Percentiles rank a stretch among this genome's conserved stretches.
phyloP scores from a whole-genome alignment of 2,329 filamentous ascomycete genomes.

The Curvularia sp. region DNA sequence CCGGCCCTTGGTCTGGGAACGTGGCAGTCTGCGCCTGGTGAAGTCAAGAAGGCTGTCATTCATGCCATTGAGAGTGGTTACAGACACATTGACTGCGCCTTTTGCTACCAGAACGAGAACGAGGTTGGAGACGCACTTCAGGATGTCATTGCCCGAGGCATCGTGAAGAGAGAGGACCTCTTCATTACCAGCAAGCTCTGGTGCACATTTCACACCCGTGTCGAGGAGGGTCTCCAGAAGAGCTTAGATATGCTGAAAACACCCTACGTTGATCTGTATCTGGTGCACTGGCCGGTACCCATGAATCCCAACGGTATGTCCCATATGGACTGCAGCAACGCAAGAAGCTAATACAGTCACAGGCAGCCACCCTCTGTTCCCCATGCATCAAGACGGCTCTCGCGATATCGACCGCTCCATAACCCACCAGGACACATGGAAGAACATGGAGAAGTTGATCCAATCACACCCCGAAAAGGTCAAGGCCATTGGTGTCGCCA shows the following conservation, averaged over 20 bases:
- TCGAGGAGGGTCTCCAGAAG: conserved; percentile 73
- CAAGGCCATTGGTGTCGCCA: conserved; percentile 60
- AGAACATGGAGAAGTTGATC: conserved; percentile 71
- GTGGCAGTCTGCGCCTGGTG: conserved; percentile 53
- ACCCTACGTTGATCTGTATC: conserved; percentile 81
- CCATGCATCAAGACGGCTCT: conserved; percentile 74
- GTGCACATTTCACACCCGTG: conserved; percentile 77
- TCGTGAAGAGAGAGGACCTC: conserved; percentile 76
- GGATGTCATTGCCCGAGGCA: conserved; percentile 72
- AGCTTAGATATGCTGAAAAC: conserved; percentile 76
- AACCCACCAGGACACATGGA: conserved; percentile 79
- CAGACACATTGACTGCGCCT: conserved; percentile 71
- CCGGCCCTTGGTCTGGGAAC: conserved; percentile 51
- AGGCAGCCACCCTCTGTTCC: conserved; percentile 76
- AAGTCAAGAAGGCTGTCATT: conserved; percentile 58
- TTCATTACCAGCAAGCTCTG: conserved; percentile 89
- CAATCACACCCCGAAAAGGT: conserved; percentile 55
- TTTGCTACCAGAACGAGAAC: conserved; percentile 81
- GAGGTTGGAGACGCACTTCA: conserved; percentile 81
- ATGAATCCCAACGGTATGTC: conserved; percentile 75
- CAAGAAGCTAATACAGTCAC: conserved; percentile 3
- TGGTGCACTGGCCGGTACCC: conserved; percentile 84
- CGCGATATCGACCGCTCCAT: conserved; percentile 74
- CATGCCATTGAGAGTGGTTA: conserved; percentile 60
- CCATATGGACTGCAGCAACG: not conserved